phyloP scores from a whole-genome alignment of 352 stramenopile genomes.

The Pythium myriotylum region DNA sequence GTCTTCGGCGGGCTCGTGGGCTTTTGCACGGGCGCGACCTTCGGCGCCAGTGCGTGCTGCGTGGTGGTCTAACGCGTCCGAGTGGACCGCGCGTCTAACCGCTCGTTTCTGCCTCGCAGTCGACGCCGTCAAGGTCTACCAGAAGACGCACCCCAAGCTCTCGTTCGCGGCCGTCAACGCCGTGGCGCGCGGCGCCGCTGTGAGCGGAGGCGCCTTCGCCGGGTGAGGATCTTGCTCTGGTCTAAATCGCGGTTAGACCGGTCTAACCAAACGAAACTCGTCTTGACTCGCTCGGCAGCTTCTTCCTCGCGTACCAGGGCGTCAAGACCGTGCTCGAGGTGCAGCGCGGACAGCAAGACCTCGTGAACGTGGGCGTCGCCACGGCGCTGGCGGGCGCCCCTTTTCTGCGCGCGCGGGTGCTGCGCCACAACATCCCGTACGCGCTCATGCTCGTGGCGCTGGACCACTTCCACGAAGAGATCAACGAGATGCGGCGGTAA shows the following conservation, averaged over 20 bases:
- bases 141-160: constrained; percentile 57
- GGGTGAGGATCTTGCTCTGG: constrained; percentile 31
- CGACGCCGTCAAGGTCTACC: constrained; percentile 61
- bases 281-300: too few relatives aligned
- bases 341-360: constrained; percentile 56
- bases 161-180: constrained; percentile 46
- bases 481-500: constrained; percentile 51
- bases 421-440: constrained; percentile 79
- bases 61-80: not conserved
- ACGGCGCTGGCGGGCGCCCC: constrained; percentile 49
- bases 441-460: constrained; percentile 76
- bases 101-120: constrained; percentile 38
- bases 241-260: too few relatives aligned
- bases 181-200: constrained; percentile 52
- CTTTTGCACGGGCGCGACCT: constrained; percentile 76
- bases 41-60: constrained; percentile 68
- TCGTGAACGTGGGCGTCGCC: constrained; percentile 61
- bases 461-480: constrained; percentile 83
- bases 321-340: constrained; percentile 72
- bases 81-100: too few relatives aligned
- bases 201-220: constrained; percentile 61
- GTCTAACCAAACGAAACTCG: too few relatives aligned
- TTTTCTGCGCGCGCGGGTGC: constrained; percentile 61
- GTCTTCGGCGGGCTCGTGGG: constrained; percentile 80
- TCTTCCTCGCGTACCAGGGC: constrained; percentile 80